Evolutionary conservation across 805 yeast species (phyloP).

Genomic region (Saccharomyces mikatae): DNA sequence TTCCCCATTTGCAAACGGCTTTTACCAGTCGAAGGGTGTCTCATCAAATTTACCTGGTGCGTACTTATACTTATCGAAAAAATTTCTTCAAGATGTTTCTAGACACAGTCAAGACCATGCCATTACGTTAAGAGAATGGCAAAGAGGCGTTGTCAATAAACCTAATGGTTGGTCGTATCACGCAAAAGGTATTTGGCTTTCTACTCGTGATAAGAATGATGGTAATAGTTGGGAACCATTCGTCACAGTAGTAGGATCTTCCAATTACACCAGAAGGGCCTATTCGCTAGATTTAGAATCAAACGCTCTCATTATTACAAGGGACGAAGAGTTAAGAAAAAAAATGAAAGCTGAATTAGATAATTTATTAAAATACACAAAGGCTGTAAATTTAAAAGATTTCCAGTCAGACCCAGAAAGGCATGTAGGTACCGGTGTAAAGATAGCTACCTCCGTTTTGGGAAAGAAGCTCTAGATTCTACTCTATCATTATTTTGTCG

Average conservation of each 20-base stretch:
- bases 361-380: constrained; percentile 48
- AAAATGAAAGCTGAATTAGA: constrained; percentile 57
- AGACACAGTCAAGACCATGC: constrained; percentile 33
- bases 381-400: constrained; percentile 47
- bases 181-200: constrained; percentile 91
- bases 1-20: constrained; percentile 89
- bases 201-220: constrained; percentile 33
- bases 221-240: constrained; percentile 47
- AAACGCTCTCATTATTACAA: constrained; percentile 72
- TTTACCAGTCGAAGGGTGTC: constrained; percentile 75
- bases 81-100: constrained; percentile 50
- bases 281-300: constrained; percentile 83
- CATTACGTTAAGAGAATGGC: constrained; percentile 74
- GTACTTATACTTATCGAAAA: constrained; percentile 65
- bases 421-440: constrained; percentile 53
- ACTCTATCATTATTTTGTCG: neutral
- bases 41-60: constrained; percentile 81
- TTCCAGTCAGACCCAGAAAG: constrained; percentile 55
- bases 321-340: constrained; percentile 48
- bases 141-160: constrained; percentile 72
- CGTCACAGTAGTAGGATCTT: constrained; percentile 80
- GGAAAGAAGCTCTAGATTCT: constrained; percentile 41
- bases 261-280: constrained; percentile 87
- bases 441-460: constrained; percentile 54
- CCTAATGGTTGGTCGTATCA: constrained; percentile 94